phyloP scores from a whole-genome alignment of 2,329 filamentous ascomycete genomes.

The Ascosphaera aggregata region DNA sequence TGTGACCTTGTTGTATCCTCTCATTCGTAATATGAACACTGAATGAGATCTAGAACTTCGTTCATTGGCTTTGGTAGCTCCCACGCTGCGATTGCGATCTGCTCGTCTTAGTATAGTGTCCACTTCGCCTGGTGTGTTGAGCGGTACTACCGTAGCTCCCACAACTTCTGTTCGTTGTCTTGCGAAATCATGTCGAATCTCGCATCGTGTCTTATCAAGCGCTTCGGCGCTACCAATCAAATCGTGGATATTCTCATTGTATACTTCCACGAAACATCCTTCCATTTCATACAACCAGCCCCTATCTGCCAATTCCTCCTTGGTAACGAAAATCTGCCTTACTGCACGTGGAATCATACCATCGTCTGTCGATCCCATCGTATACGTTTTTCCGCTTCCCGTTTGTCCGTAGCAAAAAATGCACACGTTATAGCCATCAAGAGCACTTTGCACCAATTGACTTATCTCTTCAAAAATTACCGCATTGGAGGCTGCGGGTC shows the following conservation, averaged over 20 bases:
- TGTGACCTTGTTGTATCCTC: slow-evolving; percentile 45
- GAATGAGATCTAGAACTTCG: slow-evolving; percentile 85
- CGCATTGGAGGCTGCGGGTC: slow-evolving; percentile 50
- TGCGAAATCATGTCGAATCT: slow-evolving; percentile 66
- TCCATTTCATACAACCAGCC: slow-evolving; percentile 91
- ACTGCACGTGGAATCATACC: slow-evolving; percentile 93
- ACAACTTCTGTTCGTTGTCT: slow-evolving; percentile 64
- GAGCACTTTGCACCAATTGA: slow-evolving; percentile 82
- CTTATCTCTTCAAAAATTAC: slow-evolving; percentile 93
- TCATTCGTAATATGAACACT: slow-evolving; percentile 66
- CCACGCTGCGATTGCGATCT: slow-evolving; percentile 68
- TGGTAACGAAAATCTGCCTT: slow-evolving; percentile 78
- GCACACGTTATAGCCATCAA: slow-evolving; percentile 96
- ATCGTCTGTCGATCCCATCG: slow-evolving; percentile 61
- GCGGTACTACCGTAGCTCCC: slow-evolving; percentile 50
- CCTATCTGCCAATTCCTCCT: slow-evolving; percentile 62
- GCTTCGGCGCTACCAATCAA: slow-evolving; percentile 50
- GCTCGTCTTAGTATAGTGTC: slow-evolving; percentile 60
- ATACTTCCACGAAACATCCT: slow-evolving; percentile 89
- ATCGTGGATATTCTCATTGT: slow-evolving; percentile 94
- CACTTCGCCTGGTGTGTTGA: slow-evolving; percentile 61
- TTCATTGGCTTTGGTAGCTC: slow-evolving; percentile 94
- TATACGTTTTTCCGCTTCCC: slow-evolving; percentile 87
- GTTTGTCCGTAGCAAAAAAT: slow-evolving; percentile 99
- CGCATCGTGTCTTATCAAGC: slow-evolving; percentile 59